Evolutionary conservation across 805 yeast species (phyloP).

Genomic region (Priceomyces haplophilus): DNA sequence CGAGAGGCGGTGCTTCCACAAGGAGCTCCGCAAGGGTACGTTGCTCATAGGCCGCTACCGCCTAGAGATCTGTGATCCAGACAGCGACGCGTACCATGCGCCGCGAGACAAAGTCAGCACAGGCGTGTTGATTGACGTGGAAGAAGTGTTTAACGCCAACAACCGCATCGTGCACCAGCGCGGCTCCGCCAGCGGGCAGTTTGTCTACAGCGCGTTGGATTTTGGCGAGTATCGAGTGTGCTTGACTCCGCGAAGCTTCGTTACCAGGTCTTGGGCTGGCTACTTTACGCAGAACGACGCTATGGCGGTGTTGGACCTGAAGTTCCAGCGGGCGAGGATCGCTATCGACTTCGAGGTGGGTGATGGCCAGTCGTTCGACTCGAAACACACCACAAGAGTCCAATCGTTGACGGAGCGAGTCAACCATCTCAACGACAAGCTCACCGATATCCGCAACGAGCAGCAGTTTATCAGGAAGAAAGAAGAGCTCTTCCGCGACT

Average conservation of each 20-base stretch:
- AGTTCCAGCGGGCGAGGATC: constrained; percentile 19
- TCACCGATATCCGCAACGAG: constrained; percentile 59
- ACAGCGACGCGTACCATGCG: constrained; percentile 28
- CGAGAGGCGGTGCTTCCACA: constrained; percentile 53
- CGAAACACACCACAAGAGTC: constrained; percentile 46
- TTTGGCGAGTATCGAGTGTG: constrained; percentile 26
- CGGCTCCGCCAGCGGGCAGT: constrained; percentile 23
- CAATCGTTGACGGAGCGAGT: constrained; percentile 54
- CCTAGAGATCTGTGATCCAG: constrained; percentile 43
- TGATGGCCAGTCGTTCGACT: constrained; percentile 17
- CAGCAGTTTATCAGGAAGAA: constrained; percentile 44
- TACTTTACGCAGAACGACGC: constrained; percentile 13
- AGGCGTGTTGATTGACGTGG: constrained; percentile 37
- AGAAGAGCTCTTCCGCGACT: constrained; percentile 23
- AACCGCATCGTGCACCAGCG: constrained; percentile 25
- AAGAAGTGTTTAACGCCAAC: constrained; percentile 37
- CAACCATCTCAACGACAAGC: constrained; percentile 52
- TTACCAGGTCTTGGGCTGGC: constrained; percentile 15
- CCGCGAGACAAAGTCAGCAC: constrained; percentile 26
- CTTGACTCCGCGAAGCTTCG: constrained; percentile 24
- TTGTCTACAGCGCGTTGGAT: constrained; percentile 24
- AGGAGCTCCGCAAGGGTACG: constrained; percentile 50
- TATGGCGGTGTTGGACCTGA: constrained; percentile 15
- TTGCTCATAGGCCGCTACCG: constrained; percentile 49
- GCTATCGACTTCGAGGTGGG: constrained; percentile 21